Evolutionary conservation across 495 filamentous ascomycete genomes (phyloP).

Genomic region (Penicillium antarcticum): DNA sequence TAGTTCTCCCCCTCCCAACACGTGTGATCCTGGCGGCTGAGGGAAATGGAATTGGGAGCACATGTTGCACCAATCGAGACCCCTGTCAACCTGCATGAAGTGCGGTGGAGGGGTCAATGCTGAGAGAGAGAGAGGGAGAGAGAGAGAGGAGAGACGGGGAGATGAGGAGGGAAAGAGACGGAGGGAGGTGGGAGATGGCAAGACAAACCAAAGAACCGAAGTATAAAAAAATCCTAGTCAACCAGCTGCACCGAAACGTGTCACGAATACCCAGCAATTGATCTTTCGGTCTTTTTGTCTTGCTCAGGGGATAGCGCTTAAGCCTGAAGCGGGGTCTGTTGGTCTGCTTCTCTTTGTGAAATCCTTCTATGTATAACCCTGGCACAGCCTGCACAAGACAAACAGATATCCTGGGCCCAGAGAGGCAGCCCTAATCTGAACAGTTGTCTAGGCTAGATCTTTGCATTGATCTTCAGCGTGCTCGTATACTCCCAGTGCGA

Average conservation of each 20-base stretch:
- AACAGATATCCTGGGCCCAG: background rate
- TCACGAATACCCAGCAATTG: conserved; percentile 5
- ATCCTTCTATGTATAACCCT: background rate
- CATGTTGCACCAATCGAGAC: conserved; percentile 1
- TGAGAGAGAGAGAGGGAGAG: background rate
- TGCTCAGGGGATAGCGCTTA: background rate
- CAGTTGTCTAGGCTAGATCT: conserved; percentile 10
- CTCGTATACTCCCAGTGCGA: background rate
- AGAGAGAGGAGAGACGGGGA: background rate
- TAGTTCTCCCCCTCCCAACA: conserved; percentile 6
- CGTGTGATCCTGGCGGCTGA: conserved; percentile 10
- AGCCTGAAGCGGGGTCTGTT: background rate
- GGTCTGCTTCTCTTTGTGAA: background rate
- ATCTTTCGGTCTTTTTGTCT: background rate
- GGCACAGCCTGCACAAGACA: conserved; percentile 1
- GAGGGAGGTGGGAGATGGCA: background rate
- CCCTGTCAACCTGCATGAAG: conserved; percentile 3
- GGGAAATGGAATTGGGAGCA: background rate
- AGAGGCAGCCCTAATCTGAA: conserved; percentile 24
- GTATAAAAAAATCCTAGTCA: conserved; percentile 14
- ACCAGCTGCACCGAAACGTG: conserved; percentile 28
- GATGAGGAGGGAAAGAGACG: background rate
- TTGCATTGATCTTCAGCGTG: conserved; percentile 3
- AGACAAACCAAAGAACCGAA: background rate
- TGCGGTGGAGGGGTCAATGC: background rate